Conservation (phyloP, 2,329 filamentous ascomycete genomes). For the Metarhizium humberi region DNA sequence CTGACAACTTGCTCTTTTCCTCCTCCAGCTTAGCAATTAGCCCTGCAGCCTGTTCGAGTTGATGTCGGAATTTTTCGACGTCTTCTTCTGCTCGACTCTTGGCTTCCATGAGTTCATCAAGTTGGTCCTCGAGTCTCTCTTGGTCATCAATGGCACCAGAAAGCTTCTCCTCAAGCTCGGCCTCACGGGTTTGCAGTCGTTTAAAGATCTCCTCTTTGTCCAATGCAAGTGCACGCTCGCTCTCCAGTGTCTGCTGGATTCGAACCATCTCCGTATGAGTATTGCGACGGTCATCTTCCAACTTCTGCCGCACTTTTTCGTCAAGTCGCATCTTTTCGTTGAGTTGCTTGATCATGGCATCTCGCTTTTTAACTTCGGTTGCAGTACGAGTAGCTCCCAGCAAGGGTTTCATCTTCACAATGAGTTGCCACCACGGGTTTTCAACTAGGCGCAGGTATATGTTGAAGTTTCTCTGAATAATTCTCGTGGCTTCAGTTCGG, state of each 20-base stretch:
- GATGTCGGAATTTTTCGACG: constrained; percentile 64
- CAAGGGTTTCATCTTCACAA: constrained; percentile 90
- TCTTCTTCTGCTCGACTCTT: constrained; percentile 86
- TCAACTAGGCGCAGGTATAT: constrained; percentile 83
- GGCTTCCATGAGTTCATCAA: constrained; percentile 79
- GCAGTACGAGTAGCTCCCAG: constrained; percentile 86
- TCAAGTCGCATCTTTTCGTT: constrained; percentile 78
- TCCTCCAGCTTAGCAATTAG: constrained; percentile 80
- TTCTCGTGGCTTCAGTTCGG: constrained; percentile 84
- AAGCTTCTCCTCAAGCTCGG: constrained; percentile 86
- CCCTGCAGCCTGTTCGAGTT: constrained; percentile 83
- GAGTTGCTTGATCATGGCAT: constrained; percentile 84
- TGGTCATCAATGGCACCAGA: constrained; percentile 88
- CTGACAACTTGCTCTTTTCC: constrained; percentile 69
- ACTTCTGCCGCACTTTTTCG: constrained; percentile 59
- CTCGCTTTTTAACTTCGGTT: constrained; percentile 86
- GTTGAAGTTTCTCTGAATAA: constrained; percentile 91
- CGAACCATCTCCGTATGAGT: constrained; percentile 80
- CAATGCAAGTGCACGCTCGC: constrained; percentile 85
- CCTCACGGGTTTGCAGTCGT: constrained; percentile 83
- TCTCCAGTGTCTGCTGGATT: constrained; percentile 90
- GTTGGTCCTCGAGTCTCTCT: constrained; percentile 84
- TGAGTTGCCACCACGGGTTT: constrained; percentile 96
- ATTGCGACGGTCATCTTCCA: constrained; percentile 86
- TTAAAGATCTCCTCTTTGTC: constrained; percentile 99